Base-by-base conservation (phyloP, 805 yeast genomes). In the Hanseniaspora jakobsenii region DNA sequence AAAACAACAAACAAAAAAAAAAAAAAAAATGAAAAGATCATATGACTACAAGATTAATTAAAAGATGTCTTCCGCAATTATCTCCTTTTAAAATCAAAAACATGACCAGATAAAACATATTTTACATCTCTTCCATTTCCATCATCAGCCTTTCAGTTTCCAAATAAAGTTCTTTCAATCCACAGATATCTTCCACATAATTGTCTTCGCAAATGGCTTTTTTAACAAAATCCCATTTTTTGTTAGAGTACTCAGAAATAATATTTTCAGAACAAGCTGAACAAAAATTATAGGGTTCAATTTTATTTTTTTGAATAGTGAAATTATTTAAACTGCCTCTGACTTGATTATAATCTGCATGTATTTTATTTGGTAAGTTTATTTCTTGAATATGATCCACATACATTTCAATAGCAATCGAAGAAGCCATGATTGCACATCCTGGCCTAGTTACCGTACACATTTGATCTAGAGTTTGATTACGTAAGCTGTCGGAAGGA, bases 391-490 rank as follows among this genome's bases (percentile, higher is more conserved):
- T 53, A 0, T 83, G 49, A 1, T 91, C 74, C 0, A 82, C 81
- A 49, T 85, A 56, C 5, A 91, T 62, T 58, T 91, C 98, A 1
- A 83, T 94, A 0, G 94, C 94, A 29, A 78, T 64, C 0, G 95
- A 75, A 0, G 94, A 73, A 0, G 97, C 96, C 62, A 85, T 64
- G 53, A 81, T 64, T 0, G 99, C 95, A 1, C 81, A 87, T 0
- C 99, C 98, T 0, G 99, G 97, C 32, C 98, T 68, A 0, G 98
- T 91, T 1, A 91, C 98, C 0, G 99, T 91, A 57, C 99, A 91
- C 96, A 91, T 91, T 61, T 91, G 97, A 62, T 91, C 99, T 47
- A 91, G 65, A 0, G 96, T 82, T 41, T 94, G 69, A 55, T 86
- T 94, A 0, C 83, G 70, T n/a, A 84, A 63, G 47, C 94, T 80